Conservation (phyloP, 2,329 filamentous ascomycete genomes). For the Cytospora chrysosperma region DNA sequence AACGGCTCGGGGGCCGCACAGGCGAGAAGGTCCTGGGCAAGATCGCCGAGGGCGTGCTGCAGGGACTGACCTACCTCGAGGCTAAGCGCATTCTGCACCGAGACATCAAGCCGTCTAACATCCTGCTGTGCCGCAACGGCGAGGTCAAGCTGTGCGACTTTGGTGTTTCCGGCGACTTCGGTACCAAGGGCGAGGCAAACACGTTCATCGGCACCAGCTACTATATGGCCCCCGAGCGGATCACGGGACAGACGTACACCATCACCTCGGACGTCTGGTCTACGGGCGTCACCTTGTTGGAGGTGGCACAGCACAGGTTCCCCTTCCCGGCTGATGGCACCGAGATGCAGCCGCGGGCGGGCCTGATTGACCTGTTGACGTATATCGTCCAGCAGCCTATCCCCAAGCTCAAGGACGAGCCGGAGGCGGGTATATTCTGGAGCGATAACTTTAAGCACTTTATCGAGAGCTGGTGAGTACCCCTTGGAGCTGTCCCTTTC, state of each 20-base stretch:
- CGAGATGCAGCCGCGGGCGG: conserved; percentile 89
- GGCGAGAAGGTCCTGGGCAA: conserved; percentile 97
- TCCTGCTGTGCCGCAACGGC: conserved; percentile 85
- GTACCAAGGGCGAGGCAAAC: conserved; percentile 96
- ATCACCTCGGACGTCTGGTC: conserved; percentile 99
- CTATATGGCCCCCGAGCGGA: conserved; percentile 98
- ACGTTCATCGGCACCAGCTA: conserved; percentile 99
- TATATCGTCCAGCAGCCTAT: conserved; percentile 97
- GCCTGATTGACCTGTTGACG: conserved; percentile 90
- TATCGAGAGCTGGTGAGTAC: conserved; percentile 95
- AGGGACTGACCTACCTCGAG: conserved; percentile 92
- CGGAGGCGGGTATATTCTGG: conserved; percentile 86
- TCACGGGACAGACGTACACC: conserved; percentile 95
- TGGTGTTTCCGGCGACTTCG: conserved; percentile 95
- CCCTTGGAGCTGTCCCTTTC: neutral
- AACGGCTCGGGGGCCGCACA: conserved; percentile 88
- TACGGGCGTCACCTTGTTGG: conserved; percentile 91
- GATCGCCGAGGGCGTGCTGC: conserved; percentile 90
- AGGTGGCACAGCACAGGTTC: conserved; percentile 98
- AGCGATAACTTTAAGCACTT: conserved; percentile 99
- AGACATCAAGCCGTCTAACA: conserved; percentile 98
- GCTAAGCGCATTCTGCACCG: conserved; percentile 96
- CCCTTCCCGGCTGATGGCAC: conserved; percentile 96
- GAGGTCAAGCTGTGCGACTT: conserved; percentile 99
- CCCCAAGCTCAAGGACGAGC: conserved; percentile 93